Base-by-base conservation (phyloP, 164 flowering plant genomes). In the Houttuynia cordata region DNA sequence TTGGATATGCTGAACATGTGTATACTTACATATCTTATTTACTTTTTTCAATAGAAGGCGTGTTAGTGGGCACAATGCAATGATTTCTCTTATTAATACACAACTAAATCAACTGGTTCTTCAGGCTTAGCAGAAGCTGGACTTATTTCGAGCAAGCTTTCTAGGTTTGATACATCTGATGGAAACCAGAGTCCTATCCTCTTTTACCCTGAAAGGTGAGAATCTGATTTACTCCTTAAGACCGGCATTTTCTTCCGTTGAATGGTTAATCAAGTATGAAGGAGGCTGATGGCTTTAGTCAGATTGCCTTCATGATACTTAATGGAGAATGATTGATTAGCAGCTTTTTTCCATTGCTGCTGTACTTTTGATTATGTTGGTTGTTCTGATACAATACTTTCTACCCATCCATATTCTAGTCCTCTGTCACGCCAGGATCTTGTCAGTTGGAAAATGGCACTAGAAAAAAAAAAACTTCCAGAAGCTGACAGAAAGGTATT, bases 91-190 rank as follows among this genome's bases (percentile, higher is more conserved):
- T n/a, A n/a, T n/a, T n/a, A n/a, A n/a, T n/a, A n/a, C n/a, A n/a
- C n/a, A n/a, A n/a, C n/a, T n/a, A n/a, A n/a, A n/a, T 57, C 34
- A 30, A 24, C 14, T 57, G 30, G 40, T n/a, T 0, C 39, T 69
- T 58, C 87, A 94, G 99, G 99, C 57, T 79, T 94, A 76, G 99
- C 99, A 42, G 99, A 94, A 80, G 97, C 99, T 63, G 99, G 99
- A 47, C 85, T 94, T 72, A 90, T 94, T 60, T 76, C 95, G 68
- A 94, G 99, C 80, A 91, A 84, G 77, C 92, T 94, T 57, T 90
- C 94, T 51, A 73, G 79, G 68, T 69, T 58, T 54, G 96, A 93
- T 68, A 58, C 76, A 69, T 47, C 51, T 41, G 81, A 79, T 58
- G 85, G 70, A 52, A 79, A 77, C 58, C 70, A 66, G 39, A 71